Conservation (phyloP, 345 rosid species). For the Eucalyptus microcorys region DNA sequence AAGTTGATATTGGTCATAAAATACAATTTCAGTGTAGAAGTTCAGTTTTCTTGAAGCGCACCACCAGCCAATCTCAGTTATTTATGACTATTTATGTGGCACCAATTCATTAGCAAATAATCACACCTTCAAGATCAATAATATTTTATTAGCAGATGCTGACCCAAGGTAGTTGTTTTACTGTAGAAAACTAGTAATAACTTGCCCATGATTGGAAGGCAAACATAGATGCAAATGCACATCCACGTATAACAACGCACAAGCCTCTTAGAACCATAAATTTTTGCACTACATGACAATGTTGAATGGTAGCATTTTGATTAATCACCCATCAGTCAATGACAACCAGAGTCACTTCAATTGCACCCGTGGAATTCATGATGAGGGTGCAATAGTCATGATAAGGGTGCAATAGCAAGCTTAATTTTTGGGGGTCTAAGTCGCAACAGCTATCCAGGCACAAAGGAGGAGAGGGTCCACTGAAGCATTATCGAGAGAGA, state of each 20-base stretch:
- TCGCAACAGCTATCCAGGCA: not conserved
- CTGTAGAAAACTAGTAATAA: not conserved
- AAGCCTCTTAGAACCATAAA: not conserved
- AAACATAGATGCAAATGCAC: not conserved
- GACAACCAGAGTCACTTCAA: not conserved
- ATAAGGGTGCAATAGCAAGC: not conserved
- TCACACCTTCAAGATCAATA: not conserved
- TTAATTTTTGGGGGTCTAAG: constrained; percentile 5
- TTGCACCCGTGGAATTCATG: not conserved
- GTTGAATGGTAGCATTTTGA: not conserved
- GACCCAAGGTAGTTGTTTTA: not conserved
- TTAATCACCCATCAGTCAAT: not conserved
- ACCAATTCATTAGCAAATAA: not conserved
- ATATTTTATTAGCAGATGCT: not conserved
- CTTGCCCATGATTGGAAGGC: not conserved
- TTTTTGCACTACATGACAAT: not conserved
- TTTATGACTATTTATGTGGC: not conserved
- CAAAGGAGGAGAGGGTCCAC: not conserved
- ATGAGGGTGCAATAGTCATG: not conserved
- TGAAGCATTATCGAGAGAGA: not conserved
- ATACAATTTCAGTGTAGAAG: not conserved
- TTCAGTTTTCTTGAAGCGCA: not conserved
- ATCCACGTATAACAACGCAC: not conserved
- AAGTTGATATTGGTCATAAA: not conserved
- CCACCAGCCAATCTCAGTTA: not conserved